Percentiles rank a stretch among this genome's conserved stretches.
These are phyloP conservation scores for Exophiala sp. DNA, from an alignment of 2,329 filamentous ascomycete genomes.

Conservation along the genomic window DNA sequence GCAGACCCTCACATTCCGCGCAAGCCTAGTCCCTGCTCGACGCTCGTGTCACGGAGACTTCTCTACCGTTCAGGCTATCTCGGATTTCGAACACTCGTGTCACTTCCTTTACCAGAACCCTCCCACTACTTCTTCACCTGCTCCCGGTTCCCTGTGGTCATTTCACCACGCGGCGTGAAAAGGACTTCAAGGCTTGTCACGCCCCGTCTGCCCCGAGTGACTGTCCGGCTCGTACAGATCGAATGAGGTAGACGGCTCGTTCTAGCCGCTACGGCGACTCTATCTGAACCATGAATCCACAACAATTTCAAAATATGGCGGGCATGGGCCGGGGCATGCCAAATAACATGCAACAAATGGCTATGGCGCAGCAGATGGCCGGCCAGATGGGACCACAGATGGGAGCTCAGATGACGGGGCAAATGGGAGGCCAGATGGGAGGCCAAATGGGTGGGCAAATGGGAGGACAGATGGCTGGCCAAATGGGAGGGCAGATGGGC, in stretches of 20 bases:
- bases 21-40: too few species aligned
- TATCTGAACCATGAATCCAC: slow-evolving; percentile 24
- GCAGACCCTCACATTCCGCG: too few species aligned
- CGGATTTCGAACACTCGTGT: too few species aligned
- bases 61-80: too few species aligned
- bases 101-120: too few species aligned
- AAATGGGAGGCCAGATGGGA: slow-evolving; percentile 31
- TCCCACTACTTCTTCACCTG: too few species aligned
- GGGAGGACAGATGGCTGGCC: slow-evolving; percentile 5
- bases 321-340: slow-evolving; percentile 28
- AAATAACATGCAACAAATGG: slow-evolving; percentile 26
- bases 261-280: slow-evolving; percentile 13
- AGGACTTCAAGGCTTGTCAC: too few species aligned
- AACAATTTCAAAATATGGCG: slow-evolving; percentile 28
- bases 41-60: too few species aligned
- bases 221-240: too few species aligned
- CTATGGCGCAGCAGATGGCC: slow-evolving; percentile 24
- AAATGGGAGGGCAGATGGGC: slow-evolving; percentile 6
- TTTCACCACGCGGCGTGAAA: too few species aligned
- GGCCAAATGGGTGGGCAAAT: slow-evolving; percentile 16
- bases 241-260: not conserved
- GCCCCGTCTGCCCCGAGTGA: too few species aligned
- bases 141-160: too few species aligned
- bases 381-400: slow-evolving; percentile 14
- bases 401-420: slow-evolving; percentile 32